A percentile compares a stretch with the other conserved stretches of the same genome.
phyloP scores from a whole-genome alignment of 768 basidiomycete genomes.

The Omphalotus guepiniiformis region DNA sequence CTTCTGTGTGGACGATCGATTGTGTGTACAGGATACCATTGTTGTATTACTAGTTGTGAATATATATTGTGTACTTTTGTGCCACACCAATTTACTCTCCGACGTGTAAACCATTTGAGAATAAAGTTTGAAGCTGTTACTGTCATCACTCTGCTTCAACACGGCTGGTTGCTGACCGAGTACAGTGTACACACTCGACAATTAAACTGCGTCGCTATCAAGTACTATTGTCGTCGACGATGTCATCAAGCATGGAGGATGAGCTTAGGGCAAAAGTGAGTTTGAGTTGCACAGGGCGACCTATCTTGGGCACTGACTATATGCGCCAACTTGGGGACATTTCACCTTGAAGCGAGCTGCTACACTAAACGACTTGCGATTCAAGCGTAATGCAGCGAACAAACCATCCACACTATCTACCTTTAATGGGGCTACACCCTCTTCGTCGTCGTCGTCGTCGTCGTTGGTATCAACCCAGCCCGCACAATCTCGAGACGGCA shows the following conservation, averaged over 20 bases:
- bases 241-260: no score
- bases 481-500: constrained; percentile 72
- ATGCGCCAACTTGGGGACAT: not conserved
- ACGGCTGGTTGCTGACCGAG: no score
- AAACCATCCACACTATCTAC: constrained; percentile 22
- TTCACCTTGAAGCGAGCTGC: constrained; percentile 28
- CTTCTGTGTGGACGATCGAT: no score
- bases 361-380: constrained; percentile 45
- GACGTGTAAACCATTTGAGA: constrained; percentile 3
- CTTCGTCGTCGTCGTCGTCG: constrained; percentile 20
- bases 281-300: constrained; percentile 2
- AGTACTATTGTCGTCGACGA: not conserved
- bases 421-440: constrained; percentile 25
- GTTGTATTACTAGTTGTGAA: not conserved
- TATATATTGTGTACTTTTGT: constrained; percentile 1
- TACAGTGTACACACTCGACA: no score
- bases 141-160: no score
- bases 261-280: not conserved
- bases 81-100: constrained; percentile 8
- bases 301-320: no score
- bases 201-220: no score
- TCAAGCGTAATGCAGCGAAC: constrained; percentile 30
- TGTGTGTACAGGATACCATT: no score
- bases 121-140: constrained; percentile 2
- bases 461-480: constrained; percentile 39